Evolutionary conservation across 371 early-diverging fungal genomes (phyloP), one percentile per base, ranked within the genome.

Genomic region (Lichtheimia hyalospora): DNA sequence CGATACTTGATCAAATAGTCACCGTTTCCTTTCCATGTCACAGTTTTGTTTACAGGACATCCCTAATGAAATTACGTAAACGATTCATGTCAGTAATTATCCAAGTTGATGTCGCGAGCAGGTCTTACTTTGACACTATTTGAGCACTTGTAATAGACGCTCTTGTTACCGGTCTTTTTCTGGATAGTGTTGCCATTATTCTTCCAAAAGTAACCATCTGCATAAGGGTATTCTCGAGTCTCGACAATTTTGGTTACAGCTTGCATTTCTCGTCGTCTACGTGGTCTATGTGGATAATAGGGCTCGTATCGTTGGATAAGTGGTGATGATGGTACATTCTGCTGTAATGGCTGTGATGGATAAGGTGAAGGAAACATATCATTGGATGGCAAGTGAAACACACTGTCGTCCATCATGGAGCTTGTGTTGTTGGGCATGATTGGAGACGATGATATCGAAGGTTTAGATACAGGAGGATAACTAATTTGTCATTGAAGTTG

Each of bases 241-340:
- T 84, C 84, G 13, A 84, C 79, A 46, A 82, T 81, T 64, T 78
- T 79, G 42, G 80, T 82, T 16, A 84, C 80, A 1, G 84, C 80
- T 27, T 82, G 83, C 84, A 84, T 84, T 67, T 82, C 84, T n/a
- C 83, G 76, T 53, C 84, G 70, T 62, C 83, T 74, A 20, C 84
- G 78, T 51, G 77, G 81, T 24, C 80, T 61, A 63, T 75, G 64
- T 21, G 60, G 44, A 20, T 39, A 41, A 27, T 66, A 66, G 7
- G 66, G 62, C 18, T 61, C 62, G 53, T 57, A 58, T 16, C 61
- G 65, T 23, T 53, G 59, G 21, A 50, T 52, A 20, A 43, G 58
- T 20, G 60, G 54, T 24, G 60, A 58, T 49, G 59, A 34, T 8
- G 66, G 58, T 27, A 53, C 62, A 58, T 57, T 54, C 13, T 58